Conservation (phyloP, 495 filamentous ascomycete genomes). For the Cryomyces antarcticus region DNA sequence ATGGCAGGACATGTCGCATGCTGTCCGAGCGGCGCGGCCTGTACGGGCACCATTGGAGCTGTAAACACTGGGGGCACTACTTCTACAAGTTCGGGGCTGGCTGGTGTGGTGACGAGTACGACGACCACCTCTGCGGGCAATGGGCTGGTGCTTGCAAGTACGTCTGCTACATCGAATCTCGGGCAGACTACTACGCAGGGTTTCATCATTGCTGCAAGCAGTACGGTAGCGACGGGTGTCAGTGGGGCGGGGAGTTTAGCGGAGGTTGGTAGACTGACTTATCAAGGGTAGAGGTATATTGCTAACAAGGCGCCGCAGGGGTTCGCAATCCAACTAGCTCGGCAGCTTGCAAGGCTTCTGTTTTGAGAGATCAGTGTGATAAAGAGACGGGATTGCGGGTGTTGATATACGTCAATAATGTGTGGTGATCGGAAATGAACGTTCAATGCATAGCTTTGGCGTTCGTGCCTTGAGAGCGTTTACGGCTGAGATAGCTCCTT, state of each 20-base stretch:
- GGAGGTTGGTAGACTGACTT: no score
- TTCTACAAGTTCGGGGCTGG: neutral
- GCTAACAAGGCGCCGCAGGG: no score
- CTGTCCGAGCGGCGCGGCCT: conserved; percentile 38
- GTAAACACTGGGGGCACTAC: neutral
- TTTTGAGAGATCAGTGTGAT: no score
- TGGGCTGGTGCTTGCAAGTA: neutral
- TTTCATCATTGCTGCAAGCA: neutral
- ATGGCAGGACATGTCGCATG: conserved; percentile 40
- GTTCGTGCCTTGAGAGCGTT: no score
- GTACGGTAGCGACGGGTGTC: neutral
- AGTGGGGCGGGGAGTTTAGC: conserved; percentile 6
- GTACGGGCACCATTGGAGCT: conserved; percentile 34
- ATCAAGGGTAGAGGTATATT: no score
- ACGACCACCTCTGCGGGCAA: neutral
- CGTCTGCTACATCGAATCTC: neutral
- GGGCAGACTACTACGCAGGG: neutral
- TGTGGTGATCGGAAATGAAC: no score
- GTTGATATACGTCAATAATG: no score
- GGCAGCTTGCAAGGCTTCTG: no score
- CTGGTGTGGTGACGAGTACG: neutral
- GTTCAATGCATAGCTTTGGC: no score
- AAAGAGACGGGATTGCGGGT: no score
- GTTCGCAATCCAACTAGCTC: no score
- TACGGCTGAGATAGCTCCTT: no score